Evolutionary conservation across 2,329 filamentous ascomycete genomes (phyloP), one percentile per base, ranked within the genome.

Genomic region (Escovopsis sp.): DNA sequence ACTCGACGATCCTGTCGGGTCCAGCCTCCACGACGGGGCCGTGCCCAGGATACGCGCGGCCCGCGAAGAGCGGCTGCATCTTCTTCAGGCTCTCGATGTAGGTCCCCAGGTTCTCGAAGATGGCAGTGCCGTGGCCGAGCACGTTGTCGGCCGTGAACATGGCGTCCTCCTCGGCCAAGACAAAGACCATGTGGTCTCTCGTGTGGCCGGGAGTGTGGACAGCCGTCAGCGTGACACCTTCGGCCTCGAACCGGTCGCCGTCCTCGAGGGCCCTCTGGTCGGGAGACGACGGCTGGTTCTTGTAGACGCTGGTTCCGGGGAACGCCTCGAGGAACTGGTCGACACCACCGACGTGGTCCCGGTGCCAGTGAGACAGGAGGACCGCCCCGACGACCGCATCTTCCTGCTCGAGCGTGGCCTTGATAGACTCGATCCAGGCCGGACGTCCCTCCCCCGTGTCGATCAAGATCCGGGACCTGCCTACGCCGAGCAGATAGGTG

Each of bases 61-160:
- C 79, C 1, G 55, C 56, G 45, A 83, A 82, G 6, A 75, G 60
- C 16, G 57, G 54, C 31, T 65, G 62, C 84, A 93, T 90, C 43
- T 65, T 66, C 27, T 73, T 64, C 11, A 94, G 62, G 39, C 75
- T 84, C 15, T 55, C 50, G 42, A 92, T 61, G 51, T 92, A 94
- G 0, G 62, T 59, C 1, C 60, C 54, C 8, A 93, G 63, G 43
- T 90, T 73, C 53, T 92, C 83, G 45, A 92, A 92, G 0, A 90
- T 83, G 4, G 81, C 76, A 2, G 83, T 92, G 11, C 85, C 85
- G 40, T 93, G 82, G 1, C 86, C 86, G 2, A 94, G 66, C 2
- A 94, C 79, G 51, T 88, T 92, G 56, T 94, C 86, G 6, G 79
- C 86, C 0, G 85, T 92, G 54, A 94, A 90, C 61, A 94, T 75